phyloP scores from a whole-genome alignment of 805 yeast species.

The Starmerella floricola region DNA sequence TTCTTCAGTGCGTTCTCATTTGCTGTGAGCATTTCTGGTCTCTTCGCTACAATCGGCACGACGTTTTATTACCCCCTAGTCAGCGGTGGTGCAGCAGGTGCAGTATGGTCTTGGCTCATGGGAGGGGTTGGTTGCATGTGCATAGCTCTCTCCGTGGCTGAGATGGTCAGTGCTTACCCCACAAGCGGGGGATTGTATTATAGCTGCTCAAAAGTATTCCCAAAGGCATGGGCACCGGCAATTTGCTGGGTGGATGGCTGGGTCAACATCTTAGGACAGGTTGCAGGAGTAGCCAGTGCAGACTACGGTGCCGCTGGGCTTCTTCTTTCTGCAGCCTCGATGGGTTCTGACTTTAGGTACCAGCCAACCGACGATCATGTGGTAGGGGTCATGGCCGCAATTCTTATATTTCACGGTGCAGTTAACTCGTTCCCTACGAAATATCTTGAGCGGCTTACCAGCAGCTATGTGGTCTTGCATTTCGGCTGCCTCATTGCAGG shows the following conservation, averaged over 20 bases:
- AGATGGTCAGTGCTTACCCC: constrained; percentile 56
- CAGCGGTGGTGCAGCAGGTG: constrained; percentile 53
- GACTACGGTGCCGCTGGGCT: constrained; percentile 30
- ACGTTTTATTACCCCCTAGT: constrained; percentile 37
- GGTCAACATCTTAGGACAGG: constrained; percentile 33
- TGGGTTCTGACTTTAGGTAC: constrained; percentile 27
- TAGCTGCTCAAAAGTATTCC: constrained; percentile 31
- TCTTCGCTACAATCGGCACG: constrained; percentile 51
- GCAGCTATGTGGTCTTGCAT: constrained; percentile 39
- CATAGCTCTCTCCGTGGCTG: constrained; percentile 51
- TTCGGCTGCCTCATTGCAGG: constrained; percentile 40
- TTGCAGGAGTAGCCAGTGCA: constrained; percentile 30
- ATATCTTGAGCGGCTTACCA: constrained; percentile 39
- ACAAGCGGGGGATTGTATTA: constrained; percentile 67
- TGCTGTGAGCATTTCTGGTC: constrained; percentile 53
- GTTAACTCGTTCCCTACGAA: constrained; percentile 43
- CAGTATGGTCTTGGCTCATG: constrained; percentile 51
- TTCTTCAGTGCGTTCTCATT: constrained; percentile 51
- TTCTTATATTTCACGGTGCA: constrained; percentile 38
- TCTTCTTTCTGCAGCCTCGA: constrained; percentile 28
- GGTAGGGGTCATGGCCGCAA: constrained; percentile 32
- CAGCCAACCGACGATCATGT: constrained; percentile 25
- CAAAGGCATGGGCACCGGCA: constrained; percentile 36
- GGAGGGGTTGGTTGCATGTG: constrained; percentile 43
- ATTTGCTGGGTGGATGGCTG: constrained; percentile 46